Evolutionary conservation across 1,284 basidiomycete species (phyloP), one percentile per base, ranked within the genome.

Genomic region (Gastroboletus turbinatus): DNA sequence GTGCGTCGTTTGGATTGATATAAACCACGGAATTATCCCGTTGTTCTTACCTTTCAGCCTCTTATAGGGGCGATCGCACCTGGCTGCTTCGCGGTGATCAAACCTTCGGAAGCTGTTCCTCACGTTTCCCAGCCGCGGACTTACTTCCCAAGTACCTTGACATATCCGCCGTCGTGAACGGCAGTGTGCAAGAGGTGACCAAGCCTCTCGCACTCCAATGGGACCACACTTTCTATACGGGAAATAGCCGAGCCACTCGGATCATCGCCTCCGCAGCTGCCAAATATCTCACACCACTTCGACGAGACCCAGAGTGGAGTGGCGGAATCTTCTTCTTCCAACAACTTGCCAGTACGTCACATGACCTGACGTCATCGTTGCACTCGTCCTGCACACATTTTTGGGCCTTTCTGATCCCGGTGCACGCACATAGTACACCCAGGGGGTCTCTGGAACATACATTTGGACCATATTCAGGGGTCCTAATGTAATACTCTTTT

Each of bases 61-160:
- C 67, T 86, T 14, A 73, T 83, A 27, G 82, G 81, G 19, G 85
- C 85, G 35, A 82, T 87, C 45, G 77, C 83, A 2, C 83, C 85
- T 0, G 85, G 85, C 3, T 85, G 82, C 65, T 76, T 82, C 14
- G 77, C 75, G 1, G 74, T 84, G 21, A 52, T 87, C 63, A 87
- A 87, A 73, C 82, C 81, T 0, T 88, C 85, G 9, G 88, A 90
- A 25, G 74, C 82, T 19, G 71, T 78, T 0, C 78, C 82, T 7
- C 71, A 79, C 27, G 72, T 75, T 33, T 76, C 84, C 3, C 74
- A 78, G 38, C 72, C 13, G 76, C 81, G 0, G 75, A 79, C 30
- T 76, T 90, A 19, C 62, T 87, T 53, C 81, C 84, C 16, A 78
- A 78, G 63, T 90, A 90, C 65, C 80, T 90, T 50, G 86, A 89